These are phyloP conservation scores for Purpureocillium lavendulum DNA, from an alignment of 2,329 filamentous ascomycete genomes.

Conservation along the genomic window DNA sequence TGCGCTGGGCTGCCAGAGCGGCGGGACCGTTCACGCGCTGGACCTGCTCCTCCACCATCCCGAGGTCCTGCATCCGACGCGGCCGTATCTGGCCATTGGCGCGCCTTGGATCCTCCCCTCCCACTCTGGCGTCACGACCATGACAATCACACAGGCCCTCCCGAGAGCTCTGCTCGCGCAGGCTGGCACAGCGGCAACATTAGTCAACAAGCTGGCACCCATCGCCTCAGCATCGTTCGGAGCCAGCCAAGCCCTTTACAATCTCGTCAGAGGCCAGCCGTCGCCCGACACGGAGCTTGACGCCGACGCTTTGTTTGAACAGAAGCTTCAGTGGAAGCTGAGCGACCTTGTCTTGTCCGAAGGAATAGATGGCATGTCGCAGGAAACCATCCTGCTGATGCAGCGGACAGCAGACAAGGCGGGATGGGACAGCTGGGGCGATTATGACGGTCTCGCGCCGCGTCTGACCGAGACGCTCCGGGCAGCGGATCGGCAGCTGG, in stretches of 20 bases:
- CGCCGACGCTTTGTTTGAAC: slow-evolving; percentile 11
- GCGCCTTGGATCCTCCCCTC: slow-evolving; percentile 21
- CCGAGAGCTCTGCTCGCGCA: slow-evolving; percentile 10
- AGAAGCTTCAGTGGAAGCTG: slow-evolving; percentile 10
- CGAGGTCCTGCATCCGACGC: slow-evolving; percentile 14
- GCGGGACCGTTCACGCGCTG: slow-evolving; percentile 20
- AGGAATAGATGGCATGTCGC: slow-evolving; percentile 14
- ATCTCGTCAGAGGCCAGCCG: too few relatives aligned
- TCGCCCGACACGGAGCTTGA: background rate
- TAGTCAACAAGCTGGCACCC: slow-evolving; percentile 14
- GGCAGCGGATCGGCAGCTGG: slow-evolving; percentile 7
- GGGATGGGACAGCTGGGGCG: slow-evolving; percentile 21
- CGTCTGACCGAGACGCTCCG: slow-evolving; percentile 13
- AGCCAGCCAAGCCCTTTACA: background rate
- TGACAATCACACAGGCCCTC: slow-evolving; percentile 13
- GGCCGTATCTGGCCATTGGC: slow-evolving; percentile 17
- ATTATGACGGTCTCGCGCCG: slow-evolving; percentile 19
- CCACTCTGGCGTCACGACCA: slow-evolving; percentile 12
- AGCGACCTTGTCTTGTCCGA: slow-evolving; percentile 15
- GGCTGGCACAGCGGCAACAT: slow-evolving; percentile 11
- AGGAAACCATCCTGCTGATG: slow-evolving; percentile 19
- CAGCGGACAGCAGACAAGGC: slow-evolving; percentile 9
- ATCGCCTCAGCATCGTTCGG: slow-evolving; percentile 7
- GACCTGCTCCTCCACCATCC: slow-evolving; percentile 20
- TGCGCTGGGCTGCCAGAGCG: slow-evolving; percentile 19